A percentile compares a stretch with the other conserved stretches of the same genome.
phyloP scores from a whole-genome alignment of 305 asterid genomes.

The Rubia tinctorum region DNA sequence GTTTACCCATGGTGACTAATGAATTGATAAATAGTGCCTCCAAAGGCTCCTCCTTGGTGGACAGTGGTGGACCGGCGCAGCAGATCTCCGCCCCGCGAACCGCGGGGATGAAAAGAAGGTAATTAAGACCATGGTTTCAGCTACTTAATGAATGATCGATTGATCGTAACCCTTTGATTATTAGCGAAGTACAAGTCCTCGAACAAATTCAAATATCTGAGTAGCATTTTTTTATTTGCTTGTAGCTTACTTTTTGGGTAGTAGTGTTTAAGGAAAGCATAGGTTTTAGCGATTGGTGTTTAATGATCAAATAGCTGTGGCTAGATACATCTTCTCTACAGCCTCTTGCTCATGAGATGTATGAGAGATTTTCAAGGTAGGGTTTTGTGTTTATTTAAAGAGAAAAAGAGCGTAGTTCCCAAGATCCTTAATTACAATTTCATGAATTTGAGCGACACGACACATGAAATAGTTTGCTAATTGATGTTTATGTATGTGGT shows the following conservation, averaged over 20 bases:
- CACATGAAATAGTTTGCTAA: conserved; percentile 13
- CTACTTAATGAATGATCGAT: conserved; percentile 3
- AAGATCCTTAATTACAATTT: not conserved
- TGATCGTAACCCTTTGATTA: conserved; percentile 3
- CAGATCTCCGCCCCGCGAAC: conserved; percentile 98
- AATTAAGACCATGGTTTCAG: too few relatives aligned
- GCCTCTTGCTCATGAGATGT: not conserved
- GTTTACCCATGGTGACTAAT: too few relatives aligned
- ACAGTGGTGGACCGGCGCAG: conserved; percentile 42
- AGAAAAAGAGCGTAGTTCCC: not conserved
- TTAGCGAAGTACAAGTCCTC: not conserved
- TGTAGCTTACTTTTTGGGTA: not conserved
- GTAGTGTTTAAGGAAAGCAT: conserved; percentile 5
- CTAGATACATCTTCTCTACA: conserved; percentile 20
- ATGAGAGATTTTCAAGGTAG: conserved; percentile 27
- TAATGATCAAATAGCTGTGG: conserved; percentile 15
- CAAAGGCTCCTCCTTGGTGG: too few relatives aligned
- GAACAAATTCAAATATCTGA: not conserved
- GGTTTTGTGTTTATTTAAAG: conserved; percentile 13
- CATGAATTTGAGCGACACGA: not conserved
- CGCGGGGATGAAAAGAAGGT: conserved; percentile 94
- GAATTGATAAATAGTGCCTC: conserved; percentile 22
- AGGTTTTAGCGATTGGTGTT: not conserved
- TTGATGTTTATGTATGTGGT: too few relatives aligned
- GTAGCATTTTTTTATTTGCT: not conserved